Evolutionary conservation across 768 basidiomycete genomes (phyloP).

Genomic region (Xerocomellus intermedius): DNA sequence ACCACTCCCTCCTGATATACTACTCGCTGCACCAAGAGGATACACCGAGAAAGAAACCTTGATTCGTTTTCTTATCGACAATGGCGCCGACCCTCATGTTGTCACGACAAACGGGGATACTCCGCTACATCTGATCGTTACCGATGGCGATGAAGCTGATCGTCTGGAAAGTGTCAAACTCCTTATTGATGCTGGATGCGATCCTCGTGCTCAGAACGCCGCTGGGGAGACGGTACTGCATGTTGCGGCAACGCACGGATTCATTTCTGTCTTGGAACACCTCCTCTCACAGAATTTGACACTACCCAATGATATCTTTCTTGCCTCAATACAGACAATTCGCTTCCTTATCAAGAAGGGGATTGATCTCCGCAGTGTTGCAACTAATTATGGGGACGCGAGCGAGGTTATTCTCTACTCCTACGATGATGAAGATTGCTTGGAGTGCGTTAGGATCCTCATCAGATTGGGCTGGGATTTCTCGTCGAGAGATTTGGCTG

Average conservation of each 20-base stretch:
- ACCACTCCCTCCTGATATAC: neutral
- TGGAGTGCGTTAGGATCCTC: neutral
- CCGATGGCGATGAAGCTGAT: neutral
- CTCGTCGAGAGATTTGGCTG: neutral
- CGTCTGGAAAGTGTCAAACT: neutral
- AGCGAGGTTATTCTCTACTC: no score
- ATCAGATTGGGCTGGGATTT: neutral
- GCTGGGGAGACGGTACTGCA: neutral
- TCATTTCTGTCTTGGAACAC: neutral
- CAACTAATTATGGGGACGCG: neutral
- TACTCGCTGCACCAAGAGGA: neutral
- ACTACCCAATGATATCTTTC: neutral
- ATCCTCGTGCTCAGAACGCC: neutral
- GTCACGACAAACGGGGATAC: neutral
- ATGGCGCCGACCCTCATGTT: neutral
- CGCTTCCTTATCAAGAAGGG: neutral
- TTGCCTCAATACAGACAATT: neutral
- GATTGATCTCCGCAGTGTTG: neutral
- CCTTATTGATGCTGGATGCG: slow-evolving; percentile 4
- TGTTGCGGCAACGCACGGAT: neutral
- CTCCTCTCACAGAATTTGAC: neutral
- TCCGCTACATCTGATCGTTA: neutral
- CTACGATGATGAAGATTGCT: neutral
- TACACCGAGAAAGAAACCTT: neutral
- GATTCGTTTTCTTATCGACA: neutral